Percentiles rank a stretch among this genome's conserved stretches.
These are phyloP conservation scores for Solanum chmielewskii DNA, from an alignment of 257 asterid species.

Conservation along the genomic window DNA sequence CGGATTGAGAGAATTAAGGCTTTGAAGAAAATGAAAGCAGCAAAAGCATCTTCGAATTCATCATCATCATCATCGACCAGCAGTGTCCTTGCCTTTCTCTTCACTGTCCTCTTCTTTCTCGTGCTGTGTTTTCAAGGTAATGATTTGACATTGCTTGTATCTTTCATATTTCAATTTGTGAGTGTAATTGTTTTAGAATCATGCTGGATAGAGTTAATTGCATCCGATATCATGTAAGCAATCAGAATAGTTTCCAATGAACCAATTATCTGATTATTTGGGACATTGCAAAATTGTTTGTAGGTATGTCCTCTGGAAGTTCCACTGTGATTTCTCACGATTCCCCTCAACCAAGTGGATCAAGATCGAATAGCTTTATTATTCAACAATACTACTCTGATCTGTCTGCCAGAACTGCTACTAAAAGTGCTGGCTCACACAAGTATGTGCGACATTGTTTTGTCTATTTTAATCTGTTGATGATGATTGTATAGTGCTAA, in stretches of 20 bases:
- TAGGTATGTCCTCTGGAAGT: conserved; percentile 26
- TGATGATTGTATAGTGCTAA: background rate
- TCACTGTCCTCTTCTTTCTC: conserved; percentile 57
- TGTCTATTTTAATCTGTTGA: background rate
- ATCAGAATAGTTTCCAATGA: background rate
- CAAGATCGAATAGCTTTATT: background rate
- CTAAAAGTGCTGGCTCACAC: conserved; percentile 8
- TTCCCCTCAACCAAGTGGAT: background rate
- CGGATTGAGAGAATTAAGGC: conserved; percentile 71
- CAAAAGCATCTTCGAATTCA: conserved; percentile 27
- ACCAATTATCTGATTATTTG: background rate
- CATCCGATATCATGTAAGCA: background rate
- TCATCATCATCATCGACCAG: conserved; percentile 32
- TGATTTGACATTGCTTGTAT: background rate
- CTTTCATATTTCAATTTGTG: background rate
- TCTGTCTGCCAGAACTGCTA: background rate
- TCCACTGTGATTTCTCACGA: conserved; percentile 2
- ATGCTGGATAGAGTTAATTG: background rate
- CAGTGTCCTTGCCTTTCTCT: conserved; percentile 50
- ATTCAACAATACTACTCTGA: conserved; percentile 3
- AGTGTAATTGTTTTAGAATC: background rate
- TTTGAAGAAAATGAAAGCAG: conserved; percentile 54
- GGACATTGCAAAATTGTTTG: background rate
- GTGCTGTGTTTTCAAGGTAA: conserved; percentile 65
- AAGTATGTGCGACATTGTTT: conserved; percentile 9